Evolutionary conservation across 169 alveolate genomes (phyloP), one percentile per base, ranked within the genome.

Genomic region (Prorocentrum cordatum): DNA sequence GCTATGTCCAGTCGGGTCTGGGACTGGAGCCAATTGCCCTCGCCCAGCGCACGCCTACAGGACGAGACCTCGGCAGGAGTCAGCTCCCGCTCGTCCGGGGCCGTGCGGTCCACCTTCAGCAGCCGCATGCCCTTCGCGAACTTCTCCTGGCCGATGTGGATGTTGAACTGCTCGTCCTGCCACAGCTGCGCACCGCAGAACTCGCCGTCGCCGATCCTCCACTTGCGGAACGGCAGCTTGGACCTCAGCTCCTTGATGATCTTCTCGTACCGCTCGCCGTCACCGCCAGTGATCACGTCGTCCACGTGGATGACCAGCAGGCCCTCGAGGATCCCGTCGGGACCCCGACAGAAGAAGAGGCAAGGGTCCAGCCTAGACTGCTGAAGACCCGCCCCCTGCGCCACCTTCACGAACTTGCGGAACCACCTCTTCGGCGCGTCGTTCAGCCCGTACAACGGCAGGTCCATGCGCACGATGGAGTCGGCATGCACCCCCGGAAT

Each of bases 391-490:
- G 67, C 35, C 2, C 47, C 18, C 10, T 4, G 3, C 0, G 83
- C 67, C 12, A 26, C 83, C 0, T 3, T 0, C 18, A 45, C 68
- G 7, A 71, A 71, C 26, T 47, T 58, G 0, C 36, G 45, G 39
- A 39, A 71, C 83, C 83, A 71, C 6, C 45, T 31, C 3, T 20
- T 20, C 1, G 83, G 83, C 12, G 83, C 83, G 22, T 71, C 83
- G 24, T 71, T 71, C 0, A 45, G 39, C 0, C 67, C 83, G 33
- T 71, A 71, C 33, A 71, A 33, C n/a, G 39, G 39, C 0, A 64
- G 67, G 0, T 24, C 7, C 18, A 71, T 29, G 16, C 20, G 45
- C 31, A 45, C 47, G 5, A 71, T 12, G 18, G n/a, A 2, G 5
- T 36, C 83, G 10, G 66, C 35, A 0, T 16, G 2, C 0, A 71